phyloP scores from a whole-genome alignment of 306 rosid genomes.

The peach (Prunus persica) region DNA sequence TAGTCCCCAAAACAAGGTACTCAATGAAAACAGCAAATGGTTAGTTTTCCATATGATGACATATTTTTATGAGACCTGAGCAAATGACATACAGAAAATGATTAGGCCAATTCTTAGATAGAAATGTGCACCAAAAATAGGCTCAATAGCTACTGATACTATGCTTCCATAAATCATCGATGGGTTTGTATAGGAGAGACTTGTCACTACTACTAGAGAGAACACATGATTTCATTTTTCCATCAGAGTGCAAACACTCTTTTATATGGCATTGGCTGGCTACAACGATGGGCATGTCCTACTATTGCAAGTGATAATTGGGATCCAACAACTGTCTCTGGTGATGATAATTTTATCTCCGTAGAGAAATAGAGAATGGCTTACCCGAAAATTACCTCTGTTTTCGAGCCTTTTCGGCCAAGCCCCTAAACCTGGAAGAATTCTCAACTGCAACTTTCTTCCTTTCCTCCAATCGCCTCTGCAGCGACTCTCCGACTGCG shows the following conservation, averaged over 20 bases:
- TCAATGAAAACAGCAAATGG: background rate
- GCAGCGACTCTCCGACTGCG: slow-evolving; percentile 80
- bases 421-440: slow-evolving; percentile 55
- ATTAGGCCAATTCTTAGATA: no score
- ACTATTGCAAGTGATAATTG: background rate
- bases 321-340: background rate
- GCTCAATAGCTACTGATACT: no score
- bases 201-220: background rate
- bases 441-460: slow-evolving; percentile 50
- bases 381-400: slow-evolving; percentile 55
- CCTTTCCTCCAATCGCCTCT: slow-evolving; percentile 51
- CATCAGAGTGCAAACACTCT: no score
- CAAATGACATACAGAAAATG: no score
- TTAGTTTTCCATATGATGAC: background rate
- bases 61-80: no score
- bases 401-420: slow-evolving; percentile 53
- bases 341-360: background rate
- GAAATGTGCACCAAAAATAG: no score
- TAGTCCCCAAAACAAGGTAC: background rate
- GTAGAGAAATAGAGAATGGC: background rate
- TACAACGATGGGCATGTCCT: background rate
- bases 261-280: no score
- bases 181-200: background rate
- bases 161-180: no score
- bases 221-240: background rate